Evolutionary conservation across 805 yeast species (phyloP).

Genomic region (Candida sanyiensis): DNA sequence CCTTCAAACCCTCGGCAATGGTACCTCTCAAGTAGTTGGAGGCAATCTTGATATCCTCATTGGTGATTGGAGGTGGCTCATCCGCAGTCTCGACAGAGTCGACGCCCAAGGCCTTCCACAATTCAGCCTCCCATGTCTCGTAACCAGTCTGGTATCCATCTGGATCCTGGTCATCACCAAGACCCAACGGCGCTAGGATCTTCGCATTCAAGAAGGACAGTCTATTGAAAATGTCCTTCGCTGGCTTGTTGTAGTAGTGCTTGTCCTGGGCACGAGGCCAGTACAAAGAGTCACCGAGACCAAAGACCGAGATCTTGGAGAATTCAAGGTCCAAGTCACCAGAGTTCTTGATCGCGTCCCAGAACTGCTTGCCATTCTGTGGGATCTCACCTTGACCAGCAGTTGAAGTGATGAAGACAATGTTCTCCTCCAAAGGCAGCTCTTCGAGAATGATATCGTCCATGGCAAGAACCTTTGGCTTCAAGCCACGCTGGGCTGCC

Average conservation of each 20-base stretch:
- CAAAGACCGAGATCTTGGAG: conserved; percentile 68
- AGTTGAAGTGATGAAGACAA: conserved; percentile 71
- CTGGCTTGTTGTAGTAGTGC: conserved; percentile 90
- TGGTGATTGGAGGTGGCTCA: conserved; percentile 89
- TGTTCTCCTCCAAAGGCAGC: conserved; percentile 44
- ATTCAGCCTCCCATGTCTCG: conserved; percentile 72
- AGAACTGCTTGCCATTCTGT: conserved; percentile 62
- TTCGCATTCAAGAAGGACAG: conserved; percentile 68
- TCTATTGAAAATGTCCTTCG: conserved; percentile 62
- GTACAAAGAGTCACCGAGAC: conserved; percentile 90
- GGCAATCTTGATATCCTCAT: conserved; percentile 89
- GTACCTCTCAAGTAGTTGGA: conserved; percentile 91
- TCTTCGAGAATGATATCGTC: conserved; percentile 57
- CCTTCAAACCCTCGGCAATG: conserved; percentile 78
- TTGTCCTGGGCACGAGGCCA: conserved; percentile 98
- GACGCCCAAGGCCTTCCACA: conserved; percentile 90
- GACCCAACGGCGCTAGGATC: conserved; percentile 67
- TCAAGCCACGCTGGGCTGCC: conserved; percentile 49
- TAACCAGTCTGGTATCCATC: conserved; percentile 94
- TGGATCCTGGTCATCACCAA: conserved; percentile 97
- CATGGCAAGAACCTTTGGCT: conserved; percentile 45
- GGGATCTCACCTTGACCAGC: conserved; percentile 97
- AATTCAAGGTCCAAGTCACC: conserved; percentile 63
- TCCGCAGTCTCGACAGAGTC: conserved; percentile 74
- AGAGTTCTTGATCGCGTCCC: conserved; percentile 69